Evolutionary conservation across 768 basidiomycete genomes (phyloP), one percentile per base, ranked within the genome.

Genomic region (Porpolomopsis calyptriformis): DNA sequence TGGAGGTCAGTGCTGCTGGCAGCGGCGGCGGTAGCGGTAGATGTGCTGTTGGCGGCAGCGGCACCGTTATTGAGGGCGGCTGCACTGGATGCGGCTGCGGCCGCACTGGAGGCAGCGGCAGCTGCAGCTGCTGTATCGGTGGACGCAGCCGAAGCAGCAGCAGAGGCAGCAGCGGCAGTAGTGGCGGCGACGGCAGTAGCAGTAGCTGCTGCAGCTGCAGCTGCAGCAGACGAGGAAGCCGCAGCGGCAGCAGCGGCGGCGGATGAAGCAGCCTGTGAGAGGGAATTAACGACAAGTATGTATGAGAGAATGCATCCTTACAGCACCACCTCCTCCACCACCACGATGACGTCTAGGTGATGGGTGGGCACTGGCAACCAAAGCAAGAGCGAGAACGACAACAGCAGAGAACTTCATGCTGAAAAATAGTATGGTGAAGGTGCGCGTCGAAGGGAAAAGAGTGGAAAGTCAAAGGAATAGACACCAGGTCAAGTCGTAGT

Each of bases 1-100:
- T 78, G 77, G 7, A 67, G 48, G 49, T 78, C 69, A 24, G 55
- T n/a, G 23, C 29, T 46, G 33, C 22, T 37, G 18, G 35, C 14
- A 9, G 20, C 42, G 37, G 48, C 36, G 12, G 35, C 46, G 22
- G 40, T 40, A n/a, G 39, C 34, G n/a, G 46, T 27, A 12, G 45
- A 27, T 10, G 31, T 37, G 27, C 14, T 54, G 12, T 46, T 44
- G 25, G 50, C 48, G 38, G 26, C 4, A 2, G 48, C 43, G 42
- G 20, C 47, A 18, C 46, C 44, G 16, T 39, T 45, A 27, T 56
- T 61, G 25, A 55, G 47, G 23, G 60, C 60, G 22, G 63, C 58
- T 16, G 59, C 54, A 22, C 62, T 40, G 8, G 45, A 47, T n/a
- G 45, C 50, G 40, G 53, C 54, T 18, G 52, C 47, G 23, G 54